These are phyloP conservation scores for Castanea crenata DNA, from an alignment of 306 rosid species.

Conservation along the genomic window DNA sequence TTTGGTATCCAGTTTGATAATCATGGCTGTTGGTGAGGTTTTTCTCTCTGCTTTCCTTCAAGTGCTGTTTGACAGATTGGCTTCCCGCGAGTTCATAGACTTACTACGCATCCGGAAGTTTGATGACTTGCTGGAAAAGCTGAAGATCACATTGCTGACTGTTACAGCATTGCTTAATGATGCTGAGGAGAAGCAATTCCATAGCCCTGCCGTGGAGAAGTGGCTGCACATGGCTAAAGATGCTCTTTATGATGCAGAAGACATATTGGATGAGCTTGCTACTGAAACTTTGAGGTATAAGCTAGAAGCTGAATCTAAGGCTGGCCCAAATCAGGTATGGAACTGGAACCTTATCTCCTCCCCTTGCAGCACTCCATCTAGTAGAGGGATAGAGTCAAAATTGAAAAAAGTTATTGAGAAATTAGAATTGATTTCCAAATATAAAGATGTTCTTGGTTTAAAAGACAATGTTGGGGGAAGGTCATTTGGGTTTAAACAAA, in stretches of 20 bases:
- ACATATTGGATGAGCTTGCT: slow-evolving; percentile 33
- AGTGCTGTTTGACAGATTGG: slow-evolving; percentile 36
- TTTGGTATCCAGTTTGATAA: not conserved
- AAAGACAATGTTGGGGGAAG: slow-evolving; percentile 31
- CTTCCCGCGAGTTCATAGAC: slow-evolving; percentile 29
- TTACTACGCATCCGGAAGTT: slow-evolving; percentile 15
- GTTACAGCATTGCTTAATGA: slow-evolving; percentile 30
- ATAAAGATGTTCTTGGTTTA: slow-evolving; percentile 41
- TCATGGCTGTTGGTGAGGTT: slow-evolving; percentile 35
- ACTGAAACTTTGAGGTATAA: slow-evolving; percentile 18
- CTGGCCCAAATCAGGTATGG: slow-evolving; percentile 31
- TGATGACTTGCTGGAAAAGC: slow-evolving; percentile 24
- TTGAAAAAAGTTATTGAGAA: slow-evolving; percentile 33
- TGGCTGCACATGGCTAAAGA: slow-evolving; percentile 38
- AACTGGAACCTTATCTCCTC: slow-evolving; percentile 27
- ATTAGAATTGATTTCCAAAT: slow-evolving; percentile 35
- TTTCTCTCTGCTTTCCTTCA: slow-evolving; percentile 42
- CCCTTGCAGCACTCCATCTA: slow-evolving; percentile 37
- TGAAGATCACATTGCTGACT: slow-evolving; percentile 27
- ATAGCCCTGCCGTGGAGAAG: slow-evolving; percentile 22
- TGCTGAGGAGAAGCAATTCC: slow-evolving; percentile 40
- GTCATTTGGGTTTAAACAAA: slow-evolving; percentile 2
- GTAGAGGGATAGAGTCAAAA: slow-evolving; percentile 27
- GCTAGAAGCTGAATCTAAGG: slow-evolving; percentile 23
- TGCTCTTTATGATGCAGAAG: slow-evolving; percentile 34